These are phyloP conservation scores for Saksenaea oblongispora DNA, from an alignment of 371 early-diverging fungal species.

Conservation along the genomic window DNA sequence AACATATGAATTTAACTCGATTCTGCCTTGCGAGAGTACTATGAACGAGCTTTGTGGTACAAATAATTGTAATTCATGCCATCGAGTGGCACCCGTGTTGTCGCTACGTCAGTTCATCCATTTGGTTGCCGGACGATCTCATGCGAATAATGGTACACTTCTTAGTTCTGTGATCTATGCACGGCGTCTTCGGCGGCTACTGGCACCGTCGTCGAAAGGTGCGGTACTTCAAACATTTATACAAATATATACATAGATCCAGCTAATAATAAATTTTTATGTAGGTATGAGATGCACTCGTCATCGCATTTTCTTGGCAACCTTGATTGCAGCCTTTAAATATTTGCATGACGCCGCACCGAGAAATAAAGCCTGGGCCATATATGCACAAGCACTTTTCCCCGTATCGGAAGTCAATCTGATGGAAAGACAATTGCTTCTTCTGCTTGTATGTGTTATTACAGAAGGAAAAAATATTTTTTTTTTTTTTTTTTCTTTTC, in stretches of 20 bases:
- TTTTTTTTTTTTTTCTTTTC: neutral
- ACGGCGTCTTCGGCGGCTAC: slow-evolving; percentile 35
- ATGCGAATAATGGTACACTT: slow-evolving; percentile 53
- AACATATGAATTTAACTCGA: neutral
- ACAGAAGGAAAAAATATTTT: neutral
- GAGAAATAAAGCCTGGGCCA: slow-evolving; percentile 73
- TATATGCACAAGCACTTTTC: slow-evolving; percentile 52
- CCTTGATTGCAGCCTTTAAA: slow-evolving; percentile 63
- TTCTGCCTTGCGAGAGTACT: neutral
- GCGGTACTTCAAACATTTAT: neutral
- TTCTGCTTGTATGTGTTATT: slow-evolving; percentile 43
- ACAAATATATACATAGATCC: neutral
- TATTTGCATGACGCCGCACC: slow-evolving; percentile 69
- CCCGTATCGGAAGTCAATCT: slow-evolving; percentile 71
- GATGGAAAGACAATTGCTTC: slow-evolving; percentile 75
- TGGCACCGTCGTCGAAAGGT: slow-evolving; percentile 54
- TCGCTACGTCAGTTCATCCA: slow-evolving; percentile 43
- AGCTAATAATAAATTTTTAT: neutral
- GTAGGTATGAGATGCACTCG: slow-evolving; percentile 70
- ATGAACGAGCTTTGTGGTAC: neutral
- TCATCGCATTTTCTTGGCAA: slow-evolving; percentile 71
- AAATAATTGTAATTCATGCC: slow-evolving; percentile 1
- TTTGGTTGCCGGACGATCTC: slow-evolving; percentile 40
- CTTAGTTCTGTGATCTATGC: slow-evolving; percentile 56
- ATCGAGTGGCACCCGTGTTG: neutral